Evolutionary conservation across 1,284 basidiomycete species (phyloP).

Genomic region (Heterobasidion occidentale): DNA sequence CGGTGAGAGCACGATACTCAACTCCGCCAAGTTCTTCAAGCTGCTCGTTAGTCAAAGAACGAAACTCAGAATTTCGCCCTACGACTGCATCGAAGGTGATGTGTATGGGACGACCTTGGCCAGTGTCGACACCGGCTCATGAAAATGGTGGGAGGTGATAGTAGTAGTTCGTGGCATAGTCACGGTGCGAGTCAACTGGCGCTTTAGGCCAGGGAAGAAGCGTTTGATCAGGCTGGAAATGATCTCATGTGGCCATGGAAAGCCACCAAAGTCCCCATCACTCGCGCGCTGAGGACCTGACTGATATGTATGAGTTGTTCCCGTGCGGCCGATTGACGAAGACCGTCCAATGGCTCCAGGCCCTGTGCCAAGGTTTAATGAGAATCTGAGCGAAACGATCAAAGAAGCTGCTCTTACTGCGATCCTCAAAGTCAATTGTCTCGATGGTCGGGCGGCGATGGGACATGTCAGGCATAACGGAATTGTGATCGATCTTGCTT

Average conservation of each 20-base stretch:
- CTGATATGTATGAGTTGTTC: slow-evolving; percentile 1
- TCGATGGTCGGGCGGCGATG: neutral
- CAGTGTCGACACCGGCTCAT: slow-evolving; percentile 8
- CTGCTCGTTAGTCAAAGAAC: slow-evolving; percentile 73
- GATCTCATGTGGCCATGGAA: slow-evolving; percentile 74
- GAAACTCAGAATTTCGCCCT: slow-evolving; percentile 85
- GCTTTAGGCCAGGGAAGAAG: slow-evolving; percentile 49
- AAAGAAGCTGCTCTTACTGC: neutral
- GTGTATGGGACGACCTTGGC: slow-evolving; percentile 70
- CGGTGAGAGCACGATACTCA: slow-evolving; percentile 85
- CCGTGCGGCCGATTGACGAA: neutral
- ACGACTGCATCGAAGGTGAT: slow-evolving; percentile 82
- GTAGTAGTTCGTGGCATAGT: slow-evolving; percentile 71
- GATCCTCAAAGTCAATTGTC: slow-evolving; percentile 2
- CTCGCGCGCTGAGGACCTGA: neutral
- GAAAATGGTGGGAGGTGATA: slow-evolving; percentile 31
- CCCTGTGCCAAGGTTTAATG: neutral
- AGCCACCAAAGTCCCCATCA: slow-evolving; percentile 65
- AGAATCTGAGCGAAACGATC: neutral
- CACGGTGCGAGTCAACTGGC: slow-evolving; percentile 47
- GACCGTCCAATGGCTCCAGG: neutral
- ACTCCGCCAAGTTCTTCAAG: slow-evolving; percentile 91
- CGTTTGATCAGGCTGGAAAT: slow-evolving; percentile 35
- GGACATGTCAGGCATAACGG: slow-evolving; percentile 2
- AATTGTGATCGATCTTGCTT: neutral